Conservation (phyloP, 306 rosid species). For the Castanea mollissima region DNA sequence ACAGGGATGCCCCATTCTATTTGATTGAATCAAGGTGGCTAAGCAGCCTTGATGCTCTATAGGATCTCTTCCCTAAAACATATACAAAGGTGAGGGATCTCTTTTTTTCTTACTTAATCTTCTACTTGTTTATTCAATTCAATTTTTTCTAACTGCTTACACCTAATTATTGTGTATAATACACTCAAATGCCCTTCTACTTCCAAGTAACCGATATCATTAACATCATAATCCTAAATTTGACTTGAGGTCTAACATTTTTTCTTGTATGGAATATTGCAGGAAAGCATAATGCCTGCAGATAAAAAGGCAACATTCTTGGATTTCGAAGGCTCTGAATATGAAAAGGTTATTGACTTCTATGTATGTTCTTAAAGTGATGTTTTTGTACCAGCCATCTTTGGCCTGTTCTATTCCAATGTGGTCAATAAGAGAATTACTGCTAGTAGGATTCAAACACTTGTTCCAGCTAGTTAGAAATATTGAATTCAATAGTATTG, state of each 20-base stretch:
- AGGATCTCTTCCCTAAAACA: conserved; percentile 89
- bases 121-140: neutral
- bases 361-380: conserved; percentile 73
- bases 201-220: neutral
- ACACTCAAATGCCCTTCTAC: neutral
- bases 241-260: neutral
- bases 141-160: neutral
- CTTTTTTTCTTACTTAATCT: conserved; percentile 4
- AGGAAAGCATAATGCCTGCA: conserved; percentile 84
- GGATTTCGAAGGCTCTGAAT: conserved; percentile 68
- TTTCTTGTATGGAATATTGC: conserved; percentile 35
- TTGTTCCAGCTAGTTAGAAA: conserved; percentile 36
- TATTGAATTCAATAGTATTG: no score
- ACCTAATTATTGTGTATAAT: neutral
- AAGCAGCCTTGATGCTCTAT: conserved; percentile 74
- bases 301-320: conserved; percentile 75
- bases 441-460: conserved; percentile 68
- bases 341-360: conserved; percentile 83
- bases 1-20: conserved; percentile 81
- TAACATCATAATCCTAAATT: neutral
- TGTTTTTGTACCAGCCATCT: conserved; percentile 87
- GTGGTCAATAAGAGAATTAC: conserved; percentile 92
- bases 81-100: conserved; percentile 69
- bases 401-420: conserved; percentile 84
- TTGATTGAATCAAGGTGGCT: conserved; percentile 92